Base-by-base conservation (phyloP, 1,284 basidiomycete species). In the Rhodotorula sp. region DNA sequence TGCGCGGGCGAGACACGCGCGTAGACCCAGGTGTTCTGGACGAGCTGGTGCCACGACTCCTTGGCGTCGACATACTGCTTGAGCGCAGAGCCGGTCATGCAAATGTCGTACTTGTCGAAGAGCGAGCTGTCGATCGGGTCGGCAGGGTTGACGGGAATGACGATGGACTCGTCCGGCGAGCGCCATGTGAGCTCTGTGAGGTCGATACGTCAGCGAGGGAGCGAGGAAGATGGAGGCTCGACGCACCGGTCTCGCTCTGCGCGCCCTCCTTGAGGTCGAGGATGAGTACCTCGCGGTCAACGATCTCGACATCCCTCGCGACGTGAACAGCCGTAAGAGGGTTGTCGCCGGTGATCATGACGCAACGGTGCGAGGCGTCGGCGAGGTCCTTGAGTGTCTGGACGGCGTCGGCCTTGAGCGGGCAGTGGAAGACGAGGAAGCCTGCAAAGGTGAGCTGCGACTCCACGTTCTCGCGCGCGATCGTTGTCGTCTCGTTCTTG, bases 271-370 rank as follows among this genome's bases (percentile, higher is more conserved):
- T 88, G 64, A 93, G 79, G 79, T 97, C 94, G 32, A 97, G 83
- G 71, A 97, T 95, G 61, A 96, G 85, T 4, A 89, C 91, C 17
- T 95, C 91, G 46, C 93, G 88, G 78, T 97, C 94, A 19, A 97
- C 89, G 75, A 97, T 97, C 77, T 97, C 94, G 13, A 97, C 94
- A 77, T 94, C 92, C 46, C 86, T 86, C 29, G 94, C 94, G 54
- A 97, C 93, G 79, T 97, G 94, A 1, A 91, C 88, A 24, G 94
- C 94, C 0, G 94, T 97, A 66, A 97, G 82, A 22, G 94, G 94
- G 80, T 97, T 97, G 81, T 97, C 94, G 55, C 94, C 94, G 57
- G 94, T 97, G 74, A 97, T 97, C 94, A 97, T 97, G 71, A 97
- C 85, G 79, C 94, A 96, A 54, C 94, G 86, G 82, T 97, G 94